phyloP scores from a whole-genome alignment of 495 filamentous ascomycete species.

The Chaetomidium leptoderma region DNA sequence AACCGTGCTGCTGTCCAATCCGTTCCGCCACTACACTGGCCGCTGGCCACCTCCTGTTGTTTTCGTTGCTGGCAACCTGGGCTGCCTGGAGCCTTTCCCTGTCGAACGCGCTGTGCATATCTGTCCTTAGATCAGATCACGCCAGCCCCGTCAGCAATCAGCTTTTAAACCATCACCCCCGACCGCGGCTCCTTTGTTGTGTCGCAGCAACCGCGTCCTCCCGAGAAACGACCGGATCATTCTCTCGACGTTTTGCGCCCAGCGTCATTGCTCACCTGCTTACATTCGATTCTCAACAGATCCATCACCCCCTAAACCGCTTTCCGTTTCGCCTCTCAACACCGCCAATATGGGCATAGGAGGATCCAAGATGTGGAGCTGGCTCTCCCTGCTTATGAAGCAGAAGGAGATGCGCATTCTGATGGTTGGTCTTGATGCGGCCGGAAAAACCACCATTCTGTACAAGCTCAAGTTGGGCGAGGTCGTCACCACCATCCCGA shows the following conservation, averaged over 20 bases:
- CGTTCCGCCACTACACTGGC: constrained; percentile 14
- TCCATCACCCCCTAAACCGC: constrained; percentile 5
- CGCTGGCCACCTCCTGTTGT: constrained; percentile 11
- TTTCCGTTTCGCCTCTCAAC: constrained; percentile 14
- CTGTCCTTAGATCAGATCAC: constrained; percentile 34
- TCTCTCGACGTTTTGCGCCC: neutral
- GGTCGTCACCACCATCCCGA: constrained; percentile 99
- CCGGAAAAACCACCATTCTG: constrained; percentile 99
- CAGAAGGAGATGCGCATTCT: constrained; percentile 99
- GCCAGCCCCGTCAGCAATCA: constrained; percentile 9
- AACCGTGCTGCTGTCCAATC: constrained; percentile 15
- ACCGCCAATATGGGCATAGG: constrained; percentile 34
- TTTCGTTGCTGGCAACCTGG: constrained; percentile 12
- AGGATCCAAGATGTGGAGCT: constrained; percentile 29
- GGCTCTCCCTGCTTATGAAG: constrained; percentile 66
- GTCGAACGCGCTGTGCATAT: constrained; percentile 24
- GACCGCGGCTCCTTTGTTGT: constrained; percentile 11
- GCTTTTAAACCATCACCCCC: constrained; percentile 8
- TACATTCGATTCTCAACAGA: constrained; percentile 16
- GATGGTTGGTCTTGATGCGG: constrained; percentile 98
- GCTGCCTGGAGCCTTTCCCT: constrained; percentile 15
- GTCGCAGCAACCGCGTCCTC: neutral
- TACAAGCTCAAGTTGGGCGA: constrained; percentile 99
- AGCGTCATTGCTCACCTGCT: constrained; percentile 12
- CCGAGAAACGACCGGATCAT: neutral